A percentile compares a stretch with the other conserved stretches of the same genome.
phyloP scores from a whole-genome alignment of 257 asterid genomes.

The Pogostemon cablin region DNA sequence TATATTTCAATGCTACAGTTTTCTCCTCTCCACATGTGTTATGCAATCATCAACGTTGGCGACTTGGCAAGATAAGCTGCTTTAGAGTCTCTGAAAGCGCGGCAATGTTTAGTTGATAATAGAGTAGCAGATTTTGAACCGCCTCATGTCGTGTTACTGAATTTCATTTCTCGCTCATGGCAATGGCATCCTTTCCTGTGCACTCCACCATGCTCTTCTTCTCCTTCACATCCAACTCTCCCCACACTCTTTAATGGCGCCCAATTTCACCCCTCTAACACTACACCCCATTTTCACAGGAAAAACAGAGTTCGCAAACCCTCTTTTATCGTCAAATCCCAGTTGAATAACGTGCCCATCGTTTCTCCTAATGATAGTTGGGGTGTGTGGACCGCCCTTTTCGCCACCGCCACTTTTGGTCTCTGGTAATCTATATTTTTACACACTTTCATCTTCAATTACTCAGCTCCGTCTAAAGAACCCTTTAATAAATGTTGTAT shows the following conservation, averaged over 20 bases:
- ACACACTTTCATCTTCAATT: neutral
- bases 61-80: no score
- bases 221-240: slow-evolving; percentile 28
- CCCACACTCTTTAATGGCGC: slow-evolving; percentile 28
- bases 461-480: neutral
- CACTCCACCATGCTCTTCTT: slow-evolving; percentile 25
- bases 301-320: neutral
- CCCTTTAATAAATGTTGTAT: neutral
- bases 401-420: slow-evolving; percentile 68
- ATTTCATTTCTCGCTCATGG: no score
- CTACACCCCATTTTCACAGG: slow-evolving; percentile 14
- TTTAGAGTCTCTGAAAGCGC: no score
- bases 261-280: slow-evolving; percentile 25
- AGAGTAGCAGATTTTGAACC: no score
- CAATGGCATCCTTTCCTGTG: slow-evolving; percentile 42
- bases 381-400: slow-evolving; percentile 83
- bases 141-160: no score
- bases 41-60: no score
- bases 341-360: slow-evolving; percentile 41
- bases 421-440: slow-evolving; percentile 57
- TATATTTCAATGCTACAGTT: no score
- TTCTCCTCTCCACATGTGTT: no score
- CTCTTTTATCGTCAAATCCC: slow-evolving; percentile 37
- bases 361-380: slow-evolving; percentile 73
- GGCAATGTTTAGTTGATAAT: no score